A percentile compares a stretch with the other conserved stretches of the same genome.
Conservation (phyloP, 2,329 filamentous ascomycete species). For the Gaeumannomyces sp. region DNA sequence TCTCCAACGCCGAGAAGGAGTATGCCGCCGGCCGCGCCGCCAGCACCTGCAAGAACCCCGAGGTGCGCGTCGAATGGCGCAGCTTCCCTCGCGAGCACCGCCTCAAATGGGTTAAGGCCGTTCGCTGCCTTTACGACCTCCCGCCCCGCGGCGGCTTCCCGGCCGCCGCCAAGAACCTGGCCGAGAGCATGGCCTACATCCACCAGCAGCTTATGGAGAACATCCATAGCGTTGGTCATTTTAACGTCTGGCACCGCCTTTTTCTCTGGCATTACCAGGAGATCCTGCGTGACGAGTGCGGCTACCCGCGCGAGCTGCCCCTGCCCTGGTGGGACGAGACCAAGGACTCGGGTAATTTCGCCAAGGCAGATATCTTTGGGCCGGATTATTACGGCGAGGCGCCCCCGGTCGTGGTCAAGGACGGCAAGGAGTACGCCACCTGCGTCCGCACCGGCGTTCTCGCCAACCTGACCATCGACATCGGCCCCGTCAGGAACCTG, state of each 20-base stretch:
- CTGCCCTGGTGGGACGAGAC: conserved; percentile 13
- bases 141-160: conserved; percentile 14
- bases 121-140: conserved; percentile 16
- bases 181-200: conserved; percentile 16
- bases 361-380: background rate
- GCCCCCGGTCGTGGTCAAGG: background rate
- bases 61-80: conserved; percentile 12
- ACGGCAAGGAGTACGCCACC: conserved; percentile 3
- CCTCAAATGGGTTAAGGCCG: conserved; percentile 16
- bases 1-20: background rate
- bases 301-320: conserved; percentile 14
- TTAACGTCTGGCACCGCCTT: conserved; percentile 17
- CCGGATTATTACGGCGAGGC: conserved; percentile 3
- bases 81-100: conserved; percentile 14
- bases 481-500: conserved; percentile 1
- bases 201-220: conserved; percentile 15
- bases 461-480: conserved; percentile 4
- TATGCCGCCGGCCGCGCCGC: background rate
- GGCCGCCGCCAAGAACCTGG: conserved; percentile 12
- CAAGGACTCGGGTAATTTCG: conserved; percentile 3
- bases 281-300: conserved; percentile 18
- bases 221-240: conserved; percentile 15
- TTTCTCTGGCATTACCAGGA: conserved; percentile 17
- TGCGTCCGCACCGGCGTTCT: conserved; percentile 6
- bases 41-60: conserved; percentile 8